phyloP scores from a whole-genome alignment of 2,329 filamentous ascomycete species.

The Hypoxylon sp. region DNA sequence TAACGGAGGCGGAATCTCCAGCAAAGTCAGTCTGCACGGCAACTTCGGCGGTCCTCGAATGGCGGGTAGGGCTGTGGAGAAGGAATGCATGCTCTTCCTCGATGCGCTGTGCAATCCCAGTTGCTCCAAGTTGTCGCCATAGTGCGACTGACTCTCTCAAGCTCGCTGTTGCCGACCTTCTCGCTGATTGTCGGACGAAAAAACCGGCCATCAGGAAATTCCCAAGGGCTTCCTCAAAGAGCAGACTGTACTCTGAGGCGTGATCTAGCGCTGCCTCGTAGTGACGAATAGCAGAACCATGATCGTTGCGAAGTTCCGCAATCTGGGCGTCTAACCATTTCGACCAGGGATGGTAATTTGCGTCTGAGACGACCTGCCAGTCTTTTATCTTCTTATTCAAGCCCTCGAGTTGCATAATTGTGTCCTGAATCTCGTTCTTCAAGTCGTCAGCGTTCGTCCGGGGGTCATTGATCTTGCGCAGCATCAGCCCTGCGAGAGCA shows the following conservation, averaged over 20 bases:
- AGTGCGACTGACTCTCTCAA: slow-evolving; percentile 75
- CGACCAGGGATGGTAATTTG: slow-evolving; percentile 80
- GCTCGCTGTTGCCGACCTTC: slow-evolving; percentile 76
- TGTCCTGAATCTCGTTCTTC: slow-evolving; percentile 58
- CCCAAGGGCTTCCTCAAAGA: slow-evolving; percentile 78
- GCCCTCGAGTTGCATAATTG: slow-evolving; percentile 65
- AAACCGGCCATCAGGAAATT: slow-evolving; percentile 81
- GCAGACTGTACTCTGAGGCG: slow-evolving; percentile 73
- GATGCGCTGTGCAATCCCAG: slow-evolving; percentile 75
- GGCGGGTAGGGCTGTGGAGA: slow-evolving; percentile 71
- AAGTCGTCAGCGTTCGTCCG: slow-evolving; percentile 58
- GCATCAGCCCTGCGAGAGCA: slow-evolving; percentile 64
- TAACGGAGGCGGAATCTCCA: slow-evolving; percentile 65
- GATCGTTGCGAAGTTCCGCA: slow-evolving; percentile 69
- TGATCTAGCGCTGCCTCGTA: slow-evolving; percentile 82
- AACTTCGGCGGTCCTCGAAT: slow-evolving; percentile 70
- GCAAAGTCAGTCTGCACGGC: slow-evolving; percentile 79
- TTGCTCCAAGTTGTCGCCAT: slow-evolving; percentile 76
- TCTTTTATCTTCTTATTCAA: slow-evolving; percentile 72
- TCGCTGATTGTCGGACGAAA: slow-evolving; percentile 73
- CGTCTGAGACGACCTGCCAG: slow-evolving; percentile 72
- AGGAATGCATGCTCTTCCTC: slow-evolving; percentile 76
- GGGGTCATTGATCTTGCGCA: slow-evolving; percentile 64
- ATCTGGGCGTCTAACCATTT: slow-evolving; percentile 76
- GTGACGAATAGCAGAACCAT: slow-evolving; percentile 68